These are phyloP conservation scores for Fusarium piperis DNA, from an alignment of 2,329 filamentous ascomycete genomes.

Conservation along the genomic window DNA sequence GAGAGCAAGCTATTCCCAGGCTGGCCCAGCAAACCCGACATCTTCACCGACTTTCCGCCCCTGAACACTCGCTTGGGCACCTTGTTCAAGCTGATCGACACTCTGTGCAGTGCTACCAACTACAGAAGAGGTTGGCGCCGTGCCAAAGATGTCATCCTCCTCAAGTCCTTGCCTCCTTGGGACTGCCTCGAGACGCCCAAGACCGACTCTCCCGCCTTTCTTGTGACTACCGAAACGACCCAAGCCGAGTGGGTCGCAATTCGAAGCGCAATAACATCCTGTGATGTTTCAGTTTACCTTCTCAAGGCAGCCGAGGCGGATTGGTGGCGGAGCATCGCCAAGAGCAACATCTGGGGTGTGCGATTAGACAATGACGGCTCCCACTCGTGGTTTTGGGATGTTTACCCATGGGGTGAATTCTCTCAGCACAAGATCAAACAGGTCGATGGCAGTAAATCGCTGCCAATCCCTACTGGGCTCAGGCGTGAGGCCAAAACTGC, in stretches of 20 bases:
- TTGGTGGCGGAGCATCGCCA: constrained; percentile 29
- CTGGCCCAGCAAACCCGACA: neutral
- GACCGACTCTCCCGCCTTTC: constrained; percentile 18
- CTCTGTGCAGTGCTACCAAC: neutral
- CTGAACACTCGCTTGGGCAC: neutral
- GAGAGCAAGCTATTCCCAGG: neutral
- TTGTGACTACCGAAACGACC: constrained; percentile 25
- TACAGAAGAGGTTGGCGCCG: neutral
- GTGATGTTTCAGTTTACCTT: constrained; percentile 13
- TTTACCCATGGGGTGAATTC: neutral
- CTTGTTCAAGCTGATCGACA: neutral
- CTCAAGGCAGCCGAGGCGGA: constrained; percentile 2
- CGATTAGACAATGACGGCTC: neutral
- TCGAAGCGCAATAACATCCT: constrained; percentile 31
- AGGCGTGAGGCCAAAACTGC: neutral
- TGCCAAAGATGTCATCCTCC: constrained; percentile 10
- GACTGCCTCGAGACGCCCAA: neutral
- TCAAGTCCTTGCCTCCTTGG: constrained; percentile 18
- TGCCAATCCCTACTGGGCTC: neutral
- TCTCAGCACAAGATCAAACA: neutral
- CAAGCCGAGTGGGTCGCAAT: constrained; percentile 39
- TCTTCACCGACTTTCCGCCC: neutral
- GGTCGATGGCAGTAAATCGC: neutral
- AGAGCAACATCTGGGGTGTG: constrained; percentile 37
- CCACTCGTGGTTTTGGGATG: neutral